Percentiles rank a stretch among this genome's conserved stretches.
phyloP scores from a whole-genome alignment of 192 early-diverging fungal genomes.

The Backusella tuberculispora region DNA sequence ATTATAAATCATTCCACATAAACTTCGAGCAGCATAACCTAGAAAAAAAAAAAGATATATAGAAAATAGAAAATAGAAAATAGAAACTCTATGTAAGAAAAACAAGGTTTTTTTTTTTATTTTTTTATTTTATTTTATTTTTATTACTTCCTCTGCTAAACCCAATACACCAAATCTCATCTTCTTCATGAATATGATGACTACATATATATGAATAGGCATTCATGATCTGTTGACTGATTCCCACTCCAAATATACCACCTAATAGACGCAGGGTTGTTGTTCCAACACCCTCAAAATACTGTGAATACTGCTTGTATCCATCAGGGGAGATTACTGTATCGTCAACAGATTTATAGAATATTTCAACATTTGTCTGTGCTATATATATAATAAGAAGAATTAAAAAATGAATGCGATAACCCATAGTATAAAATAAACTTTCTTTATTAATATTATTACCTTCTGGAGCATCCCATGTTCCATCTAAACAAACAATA shows the following conservation, averaged over 20 bases:
- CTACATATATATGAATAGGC: conserved; percentile 21
- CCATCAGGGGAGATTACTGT: not conserved
- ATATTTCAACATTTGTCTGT: conserved; percentile 8
- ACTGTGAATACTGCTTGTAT: conserved; percentile 12
- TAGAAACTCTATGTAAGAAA: too few relatives aligned
- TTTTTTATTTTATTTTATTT: not conserved
- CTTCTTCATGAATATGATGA: conserved; percentile 14
- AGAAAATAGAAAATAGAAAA: not conserved
- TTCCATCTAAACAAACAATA: conserved; percentile 23
- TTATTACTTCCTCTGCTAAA: conserved; percentile 37
- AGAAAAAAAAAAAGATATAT: not conserved
- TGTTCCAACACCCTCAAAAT: conserved; percentile 28
- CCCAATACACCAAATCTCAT: conserved; percentile 31
- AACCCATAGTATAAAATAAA: not conserved
- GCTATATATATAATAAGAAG: not conserved
- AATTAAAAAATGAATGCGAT: not conserved
- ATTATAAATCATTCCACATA: conserved; percentile 33
- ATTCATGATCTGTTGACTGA: conserved; percentile 21
- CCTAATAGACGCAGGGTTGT: not conserved
- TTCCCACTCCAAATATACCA: conserved; percentile 25
- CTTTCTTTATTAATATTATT: not conserved
- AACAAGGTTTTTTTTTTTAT: not conserved
- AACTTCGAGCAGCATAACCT: conserved; percentile 32
- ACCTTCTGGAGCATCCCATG: conserved; percentile 24
- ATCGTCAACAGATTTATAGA: not conserved